Evolutionary conservation across 805 yeast species (phyloP).

Genomic region (Candida tammaniensis): DNA sequence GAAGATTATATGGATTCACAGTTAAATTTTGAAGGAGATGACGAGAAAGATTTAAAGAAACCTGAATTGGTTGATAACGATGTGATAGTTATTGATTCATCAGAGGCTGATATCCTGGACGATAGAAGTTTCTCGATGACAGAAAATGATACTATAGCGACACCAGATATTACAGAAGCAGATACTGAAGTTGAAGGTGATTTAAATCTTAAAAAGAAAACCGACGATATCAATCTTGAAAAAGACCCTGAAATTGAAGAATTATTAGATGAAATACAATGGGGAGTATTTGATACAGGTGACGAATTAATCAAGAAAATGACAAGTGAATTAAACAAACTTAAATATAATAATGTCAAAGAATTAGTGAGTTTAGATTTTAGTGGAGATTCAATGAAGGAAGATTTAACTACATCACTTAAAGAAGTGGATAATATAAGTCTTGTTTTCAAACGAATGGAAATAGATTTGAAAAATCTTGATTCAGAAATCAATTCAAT

Average conservation of each 20-base stretch:
- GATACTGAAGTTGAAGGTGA: slow-evolving; percentile 13
- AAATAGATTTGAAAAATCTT: slow-evolving; percentile 38
- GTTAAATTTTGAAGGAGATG: slow-evolving; percentile 16
- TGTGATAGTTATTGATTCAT: slow-evolving; percentile 11
- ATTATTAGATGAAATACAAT: slow-evolving; percentile 71
- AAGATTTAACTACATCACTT: slow-evolving; percentile 32
- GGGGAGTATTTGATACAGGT: slow-evolving; percentile 70
- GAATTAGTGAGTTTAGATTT: slow-evolving; percentile 37
- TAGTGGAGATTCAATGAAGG: slow-evolving; percentile 27
- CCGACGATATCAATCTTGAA: slow-evolving; percentile 16
- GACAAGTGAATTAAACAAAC: slow-evolving; percentile 52
- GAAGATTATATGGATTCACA: slow-evolving; percentile 38
- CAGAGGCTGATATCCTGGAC: slow-evolving; percentile 14
- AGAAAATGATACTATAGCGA: slow-evolving; percentile 8
- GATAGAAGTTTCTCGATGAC: slow-evolving; percentile 12
- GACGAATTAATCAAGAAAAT: slow-evolving; percentile 56
- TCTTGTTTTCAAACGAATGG: slow-evolving; percentile 39
- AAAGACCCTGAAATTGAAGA: slow-evolving; percentile 54
- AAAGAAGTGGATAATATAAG: slow-evolving; percentile 35
- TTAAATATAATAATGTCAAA: slow-evolving; percentile 62
- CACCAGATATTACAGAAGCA: slow-evolving; percentile 8
- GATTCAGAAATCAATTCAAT: slow-evolving; percentile 67
- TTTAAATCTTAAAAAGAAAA: slow-evolving; percentile 15
- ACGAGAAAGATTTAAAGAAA: background rate
- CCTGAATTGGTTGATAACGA: slow-evolving; percentile 1